Evolutionary conservation across 768 basidiomycete species (phyloP).

Genomic region (Cystofilobasidium capitatum): DNA sequence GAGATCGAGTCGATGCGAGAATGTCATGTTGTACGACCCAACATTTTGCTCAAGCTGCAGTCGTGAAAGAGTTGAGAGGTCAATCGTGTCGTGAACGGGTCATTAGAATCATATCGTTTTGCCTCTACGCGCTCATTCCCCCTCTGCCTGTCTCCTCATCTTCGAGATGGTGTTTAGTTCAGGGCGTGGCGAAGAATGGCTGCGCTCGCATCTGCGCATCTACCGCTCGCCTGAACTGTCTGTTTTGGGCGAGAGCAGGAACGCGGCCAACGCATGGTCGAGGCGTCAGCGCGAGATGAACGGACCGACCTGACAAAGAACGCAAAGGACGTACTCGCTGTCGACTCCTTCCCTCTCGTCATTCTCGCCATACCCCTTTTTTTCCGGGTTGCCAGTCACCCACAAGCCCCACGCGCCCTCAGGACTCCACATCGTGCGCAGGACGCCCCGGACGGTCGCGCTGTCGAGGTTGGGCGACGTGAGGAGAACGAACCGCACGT

Average conservation of each 20-base stretch:
- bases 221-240: slow-evolving; percentile 37
- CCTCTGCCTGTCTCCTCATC: too few species aligned
- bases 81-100: too few species aligned
- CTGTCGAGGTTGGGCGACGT: slow-evolving; percentile 78
- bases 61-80: too few species aligned
- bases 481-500: slow-evolving; percentile 92
- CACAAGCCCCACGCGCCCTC: slow-evolving; percentile 21
- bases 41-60: too few species aligned
- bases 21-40: too few species aligned
- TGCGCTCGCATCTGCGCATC: slow-evolving; percentile 39
- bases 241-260: not conserved
- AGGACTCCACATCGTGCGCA: slow-evolving; percentile 21
- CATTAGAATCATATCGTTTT: too few species aligned
- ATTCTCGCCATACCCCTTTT: slow-evolving; percentile 8
- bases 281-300: not conserved
- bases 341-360: slow-evolving; percentile 19
- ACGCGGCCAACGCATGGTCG: not conserved
- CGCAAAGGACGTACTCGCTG: slow-evolving; percentile 39
- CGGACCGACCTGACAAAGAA: slow-evolving; percentile 61
- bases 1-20: too few species aligned
- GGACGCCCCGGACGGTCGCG: slow-evolving; percentile 9
- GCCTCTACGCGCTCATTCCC: too few species aligned
- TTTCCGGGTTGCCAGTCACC: slow-evolving; percentile 25
- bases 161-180: too few species aligned
- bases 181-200: slow-evolving; percentile 33